A percentile compares a stretch with the other conserved stretches of the same genome.
Evolutionary conservation across 345 rosid genomes (phyloP).

Genomic region (Lepidium aucheri): DNA sequence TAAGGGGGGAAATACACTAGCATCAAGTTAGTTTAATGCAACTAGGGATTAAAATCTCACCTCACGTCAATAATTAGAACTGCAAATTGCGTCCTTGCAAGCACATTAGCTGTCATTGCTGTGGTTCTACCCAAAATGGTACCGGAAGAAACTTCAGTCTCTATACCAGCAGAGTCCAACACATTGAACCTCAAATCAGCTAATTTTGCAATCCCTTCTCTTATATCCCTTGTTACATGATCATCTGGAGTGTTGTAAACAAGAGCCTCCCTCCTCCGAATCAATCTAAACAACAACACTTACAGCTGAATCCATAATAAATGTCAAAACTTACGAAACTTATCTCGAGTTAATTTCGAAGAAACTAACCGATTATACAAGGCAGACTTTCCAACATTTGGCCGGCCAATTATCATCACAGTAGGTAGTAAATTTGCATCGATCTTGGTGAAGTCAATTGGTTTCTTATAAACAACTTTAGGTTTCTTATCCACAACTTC

Average conservation of each 20-base stretch:
- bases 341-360: background rate
- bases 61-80: constrained; percentile 75
- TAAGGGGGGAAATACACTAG: background rate
- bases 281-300: constrained; percentile 44
- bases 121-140: constrained; percentile 87
- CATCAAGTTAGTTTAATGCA: background rate
- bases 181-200: constrained; percentile 77
- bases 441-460: constrained; percentile 65
- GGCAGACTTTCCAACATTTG: constrained; percentile 96
- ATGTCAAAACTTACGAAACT: background rate
- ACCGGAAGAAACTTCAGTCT: constrained; percentile 80
- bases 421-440: constrained; percentile 61
- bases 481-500: constrained; percentile 19
- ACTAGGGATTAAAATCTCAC: constrained; percentile 18
- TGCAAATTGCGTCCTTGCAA: constrained; percentile 73
- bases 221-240: constrained; percentile 91
- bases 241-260: constrained; percentile 86
- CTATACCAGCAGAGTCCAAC: constrained; percentile 94
- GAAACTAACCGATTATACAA: constrained; percentile 67
- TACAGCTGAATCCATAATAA: background rate
- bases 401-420: constrained; percentile 82
- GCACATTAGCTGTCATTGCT: constrained; percentile 70
- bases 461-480: constrained; percentile 31
- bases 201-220: constrained; percentile 91
- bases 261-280: constrained; percentile 89